phyloP scores from a whole-genome alignment of 1,139 yeast species.

The Magnusiomyces tetraspermus region DNA sequence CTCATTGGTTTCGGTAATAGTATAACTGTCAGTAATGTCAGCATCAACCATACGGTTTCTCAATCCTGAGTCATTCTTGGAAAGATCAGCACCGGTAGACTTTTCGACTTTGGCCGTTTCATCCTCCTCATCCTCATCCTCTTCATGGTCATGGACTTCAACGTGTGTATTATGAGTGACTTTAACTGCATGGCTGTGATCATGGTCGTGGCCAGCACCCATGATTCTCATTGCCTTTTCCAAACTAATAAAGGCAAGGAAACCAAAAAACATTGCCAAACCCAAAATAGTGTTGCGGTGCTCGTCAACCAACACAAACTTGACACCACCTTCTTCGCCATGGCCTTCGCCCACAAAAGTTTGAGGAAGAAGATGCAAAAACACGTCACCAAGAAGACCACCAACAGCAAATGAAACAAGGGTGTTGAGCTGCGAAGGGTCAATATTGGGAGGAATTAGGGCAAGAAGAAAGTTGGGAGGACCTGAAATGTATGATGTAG shows the following conservation, averaged over 20 bases:
- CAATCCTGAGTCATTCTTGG: slow-evolving; percentile 6
- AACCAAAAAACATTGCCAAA: slow-evolving; percentile 47
- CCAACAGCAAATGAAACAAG: slow-evolving; percentile 63
- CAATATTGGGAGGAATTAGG: slow-evolving; percentile 42
- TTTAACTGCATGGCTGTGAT: slow-evolving; percentile 36
- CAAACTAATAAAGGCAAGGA: slow-evolving; percentile 44
- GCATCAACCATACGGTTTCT: slow-evolving; percentile 11
- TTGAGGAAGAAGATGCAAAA: slow-evolving; percentile 57
- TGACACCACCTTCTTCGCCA: slow-evolving; percentile 32
- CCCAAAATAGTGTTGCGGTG: slow-evolving; percentile 42
- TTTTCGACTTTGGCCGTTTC: slow-evolving; percentile 20
- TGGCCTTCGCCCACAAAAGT: slow-evolving; percentile 45
- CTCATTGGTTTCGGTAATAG: slow-evolving; percentile 5
- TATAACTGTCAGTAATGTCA: slow-evolving; percentile 12
- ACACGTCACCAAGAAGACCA: slow-evolving; percentile 59
- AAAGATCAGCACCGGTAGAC: slow-evolving; percentile 13
- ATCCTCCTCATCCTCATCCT: slow-evolving; percentile 20
- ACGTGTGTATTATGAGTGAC: slow-evolving; percentile 20
- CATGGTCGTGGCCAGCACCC: slow-evolving; percentile 32
- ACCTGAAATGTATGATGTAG: slow-evolving; percentile 52
- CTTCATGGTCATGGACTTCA: slow-evolving; percentile 14
- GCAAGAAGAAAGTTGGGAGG: slow-evolving; percentile 50
- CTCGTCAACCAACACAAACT: slow-evolving; percentile 42
- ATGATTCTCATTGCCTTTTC: slow-evolving; percentile 49
- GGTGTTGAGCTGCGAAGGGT: slow-evolving; percentile 39